Base-by-base conservation (phyloP, 192 early-diverging fungal species). In the Backusella tarrabulga region DNA sequence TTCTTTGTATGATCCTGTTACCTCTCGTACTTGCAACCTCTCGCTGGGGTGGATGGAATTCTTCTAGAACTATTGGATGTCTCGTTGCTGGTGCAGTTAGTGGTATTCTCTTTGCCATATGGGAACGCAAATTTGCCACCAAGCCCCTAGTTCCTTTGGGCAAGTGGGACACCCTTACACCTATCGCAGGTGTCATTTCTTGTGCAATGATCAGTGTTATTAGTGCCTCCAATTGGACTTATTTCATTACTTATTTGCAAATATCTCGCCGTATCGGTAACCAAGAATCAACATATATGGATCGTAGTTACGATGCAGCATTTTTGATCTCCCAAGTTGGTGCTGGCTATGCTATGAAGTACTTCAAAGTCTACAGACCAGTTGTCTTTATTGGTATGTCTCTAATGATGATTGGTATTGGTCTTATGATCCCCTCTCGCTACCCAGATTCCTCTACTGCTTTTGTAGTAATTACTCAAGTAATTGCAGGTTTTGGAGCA, bases 371-470 rank as follows among this genome's bases (percentile, higher is more conserved):
- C 4, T 69, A 68, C 26, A 69, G 68, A 36, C 68, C 67, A 34
- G 36, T 77, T 36, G 67, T 77, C 5, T 60, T 77, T 71, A 68
- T 12, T 19, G 76, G 76, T 41, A 68, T 77, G 34, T 68, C 40
- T 12, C 9, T 77, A 6, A 32, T 41, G 34, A 52, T 77, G 32
- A 50, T 77, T 9, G 76, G 76, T 56, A 69, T 77, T 21, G 76
- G 68, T 40, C 52, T 77, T 23, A 77, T 77, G 76, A 77, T 77
- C 6, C 76, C 68, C n/a, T 69, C 76, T 40, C 76, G 76, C 60
- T 42, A 52, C 26, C 67, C 76, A 21, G 21, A 34, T 5, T 68
- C 67, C 19, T 35, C 68, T 1, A 69, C 34, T 54, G 76, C 35
- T 60, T 68, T 70, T 9, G 41, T 77, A 36, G 68, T 71, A 14